Evolutionary conservation across 1,139 yeast species (phyloP).

Genomic region (Dujonia santamariae): DNA sequence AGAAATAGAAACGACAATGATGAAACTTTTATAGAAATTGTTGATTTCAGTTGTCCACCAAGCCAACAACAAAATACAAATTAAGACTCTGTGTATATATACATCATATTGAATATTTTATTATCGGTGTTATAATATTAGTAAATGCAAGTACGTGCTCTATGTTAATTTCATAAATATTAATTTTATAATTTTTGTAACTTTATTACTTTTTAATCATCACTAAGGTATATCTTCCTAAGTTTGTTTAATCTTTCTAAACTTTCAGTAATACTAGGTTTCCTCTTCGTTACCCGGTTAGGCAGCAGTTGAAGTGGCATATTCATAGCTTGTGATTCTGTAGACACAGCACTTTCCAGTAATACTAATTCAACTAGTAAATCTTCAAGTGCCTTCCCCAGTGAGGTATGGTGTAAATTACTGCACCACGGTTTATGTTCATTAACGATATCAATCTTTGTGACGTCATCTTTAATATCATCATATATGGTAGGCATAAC

Average conservation of each 20-base stretch:
- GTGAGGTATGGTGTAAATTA: constrained; percentile 13
- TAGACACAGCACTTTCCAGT: background rate
- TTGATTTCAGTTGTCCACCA: constrained; percentile 67
- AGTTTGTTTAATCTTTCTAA: constrained; percentile 32
- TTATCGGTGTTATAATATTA: background rate
- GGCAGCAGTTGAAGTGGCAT: no score
- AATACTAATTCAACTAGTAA: constrained; percentile 1
- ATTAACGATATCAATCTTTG: constrained; percentile 18
- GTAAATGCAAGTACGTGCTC: no score
- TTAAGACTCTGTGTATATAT: background rate
- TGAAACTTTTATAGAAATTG: constrained; percentile 70
- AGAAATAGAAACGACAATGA: constrained; percentile 42
- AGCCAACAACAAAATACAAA: no score
- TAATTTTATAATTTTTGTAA: no score
- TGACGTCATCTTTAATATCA: constrained; percentile 15
- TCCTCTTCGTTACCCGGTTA: no score
- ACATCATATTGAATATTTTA: background rate
- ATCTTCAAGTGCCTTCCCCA: background rate
- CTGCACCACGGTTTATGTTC: constrained; percentile 43
- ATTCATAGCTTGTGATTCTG: constrained; percentile 21
- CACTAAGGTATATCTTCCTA: constrained; percentile 19
- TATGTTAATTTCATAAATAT: no score
- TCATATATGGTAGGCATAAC: constrained; percentile 9
- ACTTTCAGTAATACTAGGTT: constrained; percentile 32
- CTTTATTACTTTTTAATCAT: no score